A percentile compares a stretch with the other conserved stretches of the same genome.
These are phyloP conservation scores for Rhododendron molle DNA, from an alignment of 148 eudicot genomes.

Conservation along the genomic window DNA sequence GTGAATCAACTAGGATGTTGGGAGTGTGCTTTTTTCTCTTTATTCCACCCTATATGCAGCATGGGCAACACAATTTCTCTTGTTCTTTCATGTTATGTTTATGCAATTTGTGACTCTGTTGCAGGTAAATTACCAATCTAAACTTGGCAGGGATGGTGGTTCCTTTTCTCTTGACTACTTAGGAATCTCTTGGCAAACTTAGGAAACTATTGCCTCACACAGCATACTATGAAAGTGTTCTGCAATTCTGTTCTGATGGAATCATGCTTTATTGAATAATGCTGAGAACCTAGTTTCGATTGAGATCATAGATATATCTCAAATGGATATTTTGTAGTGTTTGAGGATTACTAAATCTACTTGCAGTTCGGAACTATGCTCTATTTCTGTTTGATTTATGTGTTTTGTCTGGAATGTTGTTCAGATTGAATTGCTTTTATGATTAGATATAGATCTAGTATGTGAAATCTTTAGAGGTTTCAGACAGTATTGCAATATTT, in stretches of 20 bases:
- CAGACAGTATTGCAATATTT: neutral
- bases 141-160: neutral
- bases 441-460: neutral
- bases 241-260: neutral
- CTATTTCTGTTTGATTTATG: neutral
- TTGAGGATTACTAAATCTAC: too few species aligned
- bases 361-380: neutral
- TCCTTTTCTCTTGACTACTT: neutral
- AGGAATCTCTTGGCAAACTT: too few species aligned
- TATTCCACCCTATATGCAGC: neutral
- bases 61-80: neutral
- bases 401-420: neutral
- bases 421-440: neutral
- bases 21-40: neutral
- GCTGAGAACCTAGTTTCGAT: neutral
- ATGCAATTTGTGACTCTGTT: neutral
- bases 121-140: neutral
- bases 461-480: neutral
- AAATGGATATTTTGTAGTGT: too few species aligned
- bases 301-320: too few species aligned
- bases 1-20: neutral
- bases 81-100: too few species aligned
- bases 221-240: neutral
- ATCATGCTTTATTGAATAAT: neutral
- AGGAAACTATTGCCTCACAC: neutral